Conservation (phyloP, 2,329 filamentous ascomycete genomes). For the Clonostachys rosea region DNA sequence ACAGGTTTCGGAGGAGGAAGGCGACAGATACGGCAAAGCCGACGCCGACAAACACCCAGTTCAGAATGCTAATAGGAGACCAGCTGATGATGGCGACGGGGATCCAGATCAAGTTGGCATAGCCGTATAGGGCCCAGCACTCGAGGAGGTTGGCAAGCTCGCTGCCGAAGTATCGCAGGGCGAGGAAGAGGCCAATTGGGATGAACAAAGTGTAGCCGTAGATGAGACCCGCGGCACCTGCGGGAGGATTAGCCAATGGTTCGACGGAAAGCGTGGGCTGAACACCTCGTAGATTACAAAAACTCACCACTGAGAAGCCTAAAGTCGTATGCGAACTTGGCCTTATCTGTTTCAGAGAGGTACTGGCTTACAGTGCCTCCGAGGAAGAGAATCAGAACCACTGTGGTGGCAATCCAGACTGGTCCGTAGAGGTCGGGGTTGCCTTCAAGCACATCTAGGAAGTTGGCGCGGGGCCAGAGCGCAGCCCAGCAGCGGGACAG, state of each 20-base stretch:
- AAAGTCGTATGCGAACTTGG: slow-evolving; percentile 89
- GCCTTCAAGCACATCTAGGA: slow-evolving; percentile 93
- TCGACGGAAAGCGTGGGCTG: not conserved
- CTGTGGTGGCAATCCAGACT: slow-evolving; percentile 98
- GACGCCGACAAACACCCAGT: slow-evolving; percentile 88
- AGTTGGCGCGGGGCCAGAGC: slow-evolving; percentile 88
- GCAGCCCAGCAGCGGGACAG: slow-evolving; percentile 81
- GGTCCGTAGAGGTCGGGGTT: slow-evolving; percentile 96
- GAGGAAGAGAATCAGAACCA: slow-evolving; percentile 90
- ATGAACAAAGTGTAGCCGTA: slow-evolving; percentile 94
- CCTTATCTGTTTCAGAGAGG: slow-evolving; percentile 61
- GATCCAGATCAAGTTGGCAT: slow-evolving; percentile 96
- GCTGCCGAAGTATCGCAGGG: slow-evolving; percentile 91
- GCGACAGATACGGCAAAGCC: slow-evolving; percentile 79
- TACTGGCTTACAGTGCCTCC: slow-evolving; percentile 95
- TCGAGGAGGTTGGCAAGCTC: slow-evolving; percentile 91
- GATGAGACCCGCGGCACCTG: slow-evolving; percentile 81
- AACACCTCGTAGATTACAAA: not conserved
- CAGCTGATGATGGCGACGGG: slow-evolving; percentile 88
- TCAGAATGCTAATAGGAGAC: slow-evolving; percentile 80
- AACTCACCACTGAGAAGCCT: slow-evolving; percentile 71
- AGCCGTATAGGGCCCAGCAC: slow-evolving; percentile 93
- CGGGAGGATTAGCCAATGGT: slow-evolving; percentile 4
- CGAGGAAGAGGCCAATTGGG: slow-evolving; percentile 79
- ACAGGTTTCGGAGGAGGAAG: slow-evolving; percentile 82